A percentile compares a stretch with the other conserved stretches of the same genome.
These are phyloP conservation scores for Trifolium subterraneum DNA, from an alignment of 306 rosid species.

Conservation along the genomic window DNA sequence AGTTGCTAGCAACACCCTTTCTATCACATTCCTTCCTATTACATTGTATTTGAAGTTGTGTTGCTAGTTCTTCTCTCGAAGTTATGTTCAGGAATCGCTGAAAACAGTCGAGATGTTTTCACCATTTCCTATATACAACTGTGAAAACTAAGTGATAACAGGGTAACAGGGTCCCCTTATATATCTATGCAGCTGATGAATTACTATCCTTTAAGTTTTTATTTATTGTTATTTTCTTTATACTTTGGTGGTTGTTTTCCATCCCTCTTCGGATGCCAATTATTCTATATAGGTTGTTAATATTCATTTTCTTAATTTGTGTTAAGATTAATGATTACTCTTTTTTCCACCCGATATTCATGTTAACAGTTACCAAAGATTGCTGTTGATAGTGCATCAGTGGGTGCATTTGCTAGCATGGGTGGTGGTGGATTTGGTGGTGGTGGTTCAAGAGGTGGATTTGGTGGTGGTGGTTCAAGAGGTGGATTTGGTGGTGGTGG, in stretches of 20 bases:
- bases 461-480: constrained; percentile 37
- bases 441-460: constrained; percentile 32
- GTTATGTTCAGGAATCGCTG: too few relatives aligned
- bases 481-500: constrained; percentile 56
- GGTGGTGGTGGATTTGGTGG: constrained; percentile 62
- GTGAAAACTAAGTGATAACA: background rate
- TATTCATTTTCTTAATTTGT: background rate
- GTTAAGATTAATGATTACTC: constrained; percentile 36
- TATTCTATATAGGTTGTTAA: background rate
- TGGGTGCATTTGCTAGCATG: constrained; percentile 54
- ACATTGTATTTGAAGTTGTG: background rate
- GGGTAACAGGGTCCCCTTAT: too few relatives aligned
- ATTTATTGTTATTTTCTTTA: background rate
- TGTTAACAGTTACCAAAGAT: constrained; percentile 76
- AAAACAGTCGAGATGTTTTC: background rate
- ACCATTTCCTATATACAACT: background rate
- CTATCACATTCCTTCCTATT: too few relatives aligned
- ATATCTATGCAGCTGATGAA: background rate
- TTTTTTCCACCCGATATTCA: constrained; percentile 27
- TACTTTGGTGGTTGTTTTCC: background rate
- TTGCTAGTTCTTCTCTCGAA: background rate
- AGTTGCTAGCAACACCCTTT: too few relatives aligned
- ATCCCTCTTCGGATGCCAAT: constrained; percentile 8
- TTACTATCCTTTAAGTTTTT: too few relatives aligned
- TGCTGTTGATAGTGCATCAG: constrained; percentile 59